phyloP scores from a whole-genome alignment of 1,139 yeast species.

The Debaryomyces coudertii region DNA sequence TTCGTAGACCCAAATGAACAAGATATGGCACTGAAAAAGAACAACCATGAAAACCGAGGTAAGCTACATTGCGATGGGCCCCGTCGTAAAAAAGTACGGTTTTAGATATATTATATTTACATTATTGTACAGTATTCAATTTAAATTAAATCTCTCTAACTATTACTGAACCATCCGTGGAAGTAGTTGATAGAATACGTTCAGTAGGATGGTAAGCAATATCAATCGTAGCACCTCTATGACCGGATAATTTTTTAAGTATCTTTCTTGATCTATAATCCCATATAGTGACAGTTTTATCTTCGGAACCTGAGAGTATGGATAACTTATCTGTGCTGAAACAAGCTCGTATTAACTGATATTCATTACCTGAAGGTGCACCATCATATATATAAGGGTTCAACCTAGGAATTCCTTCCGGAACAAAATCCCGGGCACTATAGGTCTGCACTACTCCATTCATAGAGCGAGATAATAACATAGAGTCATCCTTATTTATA shows the following conservation, averaged over 20 bases:
- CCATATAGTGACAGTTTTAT: constrained; percentile 63
- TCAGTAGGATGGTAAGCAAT: constrained; percentile 50
- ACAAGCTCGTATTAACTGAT: constrained; percentile 51
- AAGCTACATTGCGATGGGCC: constrained; percentile 8
- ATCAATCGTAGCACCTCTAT: constrained; percentile 62
- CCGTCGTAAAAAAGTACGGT: constrained; percentile 28
- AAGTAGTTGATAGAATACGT: constrained; percentile 45
- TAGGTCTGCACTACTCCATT: constrained; percentile 61
- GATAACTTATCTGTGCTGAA: constrained; percentile 42
- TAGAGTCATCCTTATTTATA: constrained; percentile 51
- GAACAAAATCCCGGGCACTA: constrained; percentile 51
- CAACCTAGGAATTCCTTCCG: constrained; percentile 41
- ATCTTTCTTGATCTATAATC: constrained; percentile 55
- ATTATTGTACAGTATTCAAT: neutral
- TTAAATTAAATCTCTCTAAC: constrained; percentile 35
- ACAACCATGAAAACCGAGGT: constrained; percentile 9
- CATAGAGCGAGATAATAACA: constrained; percentile 57
- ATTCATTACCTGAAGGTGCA: constrained; percentile 58
- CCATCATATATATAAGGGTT: constrained; percentile 58
- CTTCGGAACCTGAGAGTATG: constrained; percentile 65
- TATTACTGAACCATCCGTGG: constrained; percentile 54
- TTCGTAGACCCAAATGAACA: constrained; percentile 21
- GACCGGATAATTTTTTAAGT: constrained; percentile 57
- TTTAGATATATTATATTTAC: constrained; percentile 17
- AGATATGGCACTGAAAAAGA: constrained; percentile 16